Percentiles rank a stretch among this genome's conserved stretches.
These are phyloP conservation scores for Pulveroboletus sp. DNA, from an alignment of 768 basidiomycete species.

Conservation along the genomic window DNA sequence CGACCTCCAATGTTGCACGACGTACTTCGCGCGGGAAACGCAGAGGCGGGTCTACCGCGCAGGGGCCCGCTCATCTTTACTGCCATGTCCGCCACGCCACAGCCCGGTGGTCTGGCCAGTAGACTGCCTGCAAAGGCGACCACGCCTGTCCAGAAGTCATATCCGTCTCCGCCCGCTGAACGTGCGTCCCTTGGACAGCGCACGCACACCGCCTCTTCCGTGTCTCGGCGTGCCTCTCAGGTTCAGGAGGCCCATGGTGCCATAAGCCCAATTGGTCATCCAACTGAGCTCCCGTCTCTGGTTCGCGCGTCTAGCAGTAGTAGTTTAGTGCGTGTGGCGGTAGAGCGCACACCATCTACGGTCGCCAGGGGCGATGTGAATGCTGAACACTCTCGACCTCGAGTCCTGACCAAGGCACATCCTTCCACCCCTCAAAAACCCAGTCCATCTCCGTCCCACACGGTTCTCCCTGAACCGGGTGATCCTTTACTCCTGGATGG, in stretches of 20 bases:
- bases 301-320: conserved; percentile 15
- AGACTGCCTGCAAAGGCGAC: no score
- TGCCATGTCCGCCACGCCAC: conserved; percentile 41
- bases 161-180: conserved; percentile 30
- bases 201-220: conserved; percentile 2
- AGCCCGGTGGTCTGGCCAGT: conserved; percentile 1
- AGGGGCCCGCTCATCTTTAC: conserved; percentile 63
- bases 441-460: conserved; percentile 7
- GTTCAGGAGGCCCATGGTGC: not conserved
- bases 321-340: not conserved
- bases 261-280: not conserved
- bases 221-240: not conserved
- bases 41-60: conserved; percentile 22
- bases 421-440: conserved; percentile 31
- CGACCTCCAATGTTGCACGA: conserved; percentile 18
- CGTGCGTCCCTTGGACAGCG: conserved; percentile 7
- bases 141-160: conserved; percentile 11
- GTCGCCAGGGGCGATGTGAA: conserved; percentile 5
- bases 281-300: conserved; percentile 14
- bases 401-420: conserved; percentile 31
- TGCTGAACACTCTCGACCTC: conserved; percentile 17
- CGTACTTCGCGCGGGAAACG: conserved; percentile 15
- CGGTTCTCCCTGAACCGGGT: conserved; percentile 8
- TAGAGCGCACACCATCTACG: conserved; percentile 12
- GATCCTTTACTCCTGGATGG: conserved; percentile 27